These are phyloP conservation scores for Aureobasidium leucospermi DNA, from an alignment of 2,329 filamentous ascomycete species.

Conservation along the genomic window DNA sequence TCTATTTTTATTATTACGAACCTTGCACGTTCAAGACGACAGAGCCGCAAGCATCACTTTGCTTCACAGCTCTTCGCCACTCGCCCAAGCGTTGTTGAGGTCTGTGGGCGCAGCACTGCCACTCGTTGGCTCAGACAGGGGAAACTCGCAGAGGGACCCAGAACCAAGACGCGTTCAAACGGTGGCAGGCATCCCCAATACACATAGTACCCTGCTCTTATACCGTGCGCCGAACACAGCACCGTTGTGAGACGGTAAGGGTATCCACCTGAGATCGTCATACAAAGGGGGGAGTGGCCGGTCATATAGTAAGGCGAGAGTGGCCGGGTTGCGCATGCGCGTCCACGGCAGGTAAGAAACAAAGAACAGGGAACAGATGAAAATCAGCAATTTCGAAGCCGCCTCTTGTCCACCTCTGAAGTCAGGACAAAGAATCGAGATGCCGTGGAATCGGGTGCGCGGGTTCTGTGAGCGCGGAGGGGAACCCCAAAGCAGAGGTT, in stretches of 20 bases:
- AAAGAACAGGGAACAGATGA: neutral
- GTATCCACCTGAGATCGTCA: constrained; percentile 8
- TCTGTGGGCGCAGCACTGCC: neutral
- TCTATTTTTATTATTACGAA: neutral
- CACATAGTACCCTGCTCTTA: neutral
- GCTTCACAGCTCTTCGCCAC: neutral
- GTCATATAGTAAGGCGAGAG: neutral
- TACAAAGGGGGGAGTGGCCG: neutral
- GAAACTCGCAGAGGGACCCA: no score
- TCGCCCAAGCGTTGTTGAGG: neutral
- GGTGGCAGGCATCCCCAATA: neutral
- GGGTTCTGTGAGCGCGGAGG: neutral
- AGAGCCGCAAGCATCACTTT: neutral
- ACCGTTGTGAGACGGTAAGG: constrained; percentile 5
- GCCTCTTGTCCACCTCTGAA: neutral
- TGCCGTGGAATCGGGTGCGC: neutral
- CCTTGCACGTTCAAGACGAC: neutral
- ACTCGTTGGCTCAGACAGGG: neutral
- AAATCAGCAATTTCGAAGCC: neutral
- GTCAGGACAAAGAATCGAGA: neutral
- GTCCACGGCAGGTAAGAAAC: neutral
- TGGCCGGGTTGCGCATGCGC: neutral
- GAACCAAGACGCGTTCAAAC: neutral
- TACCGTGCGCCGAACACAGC: neutral
- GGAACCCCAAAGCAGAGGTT: neutral